A percentile compares a stretch with the other conserved stretches of the same genome.
These are phyloP conservation scores for Mallotus repandus DNA, from an alignment of 441 rosid species.

Conservation along the genomic window DNA sequence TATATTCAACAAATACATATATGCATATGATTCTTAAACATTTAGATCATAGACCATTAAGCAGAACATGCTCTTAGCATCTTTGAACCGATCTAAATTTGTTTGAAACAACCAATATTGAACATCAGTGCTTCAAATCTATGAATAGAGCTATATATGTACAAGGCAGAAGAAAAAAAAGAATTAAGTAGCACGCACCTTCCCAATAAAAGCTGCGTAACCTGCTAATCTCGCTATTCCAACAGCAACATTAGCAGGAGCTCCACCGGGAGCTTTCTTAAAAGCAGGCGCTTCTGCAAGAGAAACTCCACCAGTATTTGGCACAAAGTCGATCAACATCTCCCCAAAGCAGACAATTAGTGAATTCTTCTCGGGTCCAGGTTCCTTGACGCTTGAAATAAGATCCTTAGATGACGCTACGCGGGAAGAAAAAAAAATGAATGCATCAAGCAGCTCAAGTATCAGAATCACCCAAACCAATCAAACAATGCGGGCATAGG, in stretches of 20 bases:
- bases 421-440: neutral
- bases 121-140: no score
- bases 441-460: no score
- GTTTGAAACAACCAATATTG: neutral
- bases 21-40: no score
- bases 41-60: no score
- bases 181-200: conserved; percentile 39
- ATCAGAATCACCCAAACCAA: no score
- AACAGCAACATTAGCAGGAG: conserved; percentile 98
- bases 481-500: no score
- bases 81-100: neutral
- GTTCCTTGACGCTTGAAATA: neutral
- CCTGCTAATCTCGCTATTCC: conserved; percentile 85
- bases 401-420: conserved; percentile 6
- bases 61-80: no score
- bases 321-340: conserved; percentile 88
- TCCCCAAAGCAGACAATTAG: conserved; percentile 89
- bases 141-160: neutral
- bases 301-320: conserved; percentile 78
- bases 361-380: conserved; percentile 20
- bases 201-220: conserved; percentile 88
- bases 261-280: conserved; percentile 95
- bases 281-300: conserved; percentile 92
- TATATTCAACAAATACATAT: no score
- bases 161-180: neutral